phyloP scores from a whole-genome alignment of 768 basidiomycete genomes.

The Lentinula sp. region DNA sequence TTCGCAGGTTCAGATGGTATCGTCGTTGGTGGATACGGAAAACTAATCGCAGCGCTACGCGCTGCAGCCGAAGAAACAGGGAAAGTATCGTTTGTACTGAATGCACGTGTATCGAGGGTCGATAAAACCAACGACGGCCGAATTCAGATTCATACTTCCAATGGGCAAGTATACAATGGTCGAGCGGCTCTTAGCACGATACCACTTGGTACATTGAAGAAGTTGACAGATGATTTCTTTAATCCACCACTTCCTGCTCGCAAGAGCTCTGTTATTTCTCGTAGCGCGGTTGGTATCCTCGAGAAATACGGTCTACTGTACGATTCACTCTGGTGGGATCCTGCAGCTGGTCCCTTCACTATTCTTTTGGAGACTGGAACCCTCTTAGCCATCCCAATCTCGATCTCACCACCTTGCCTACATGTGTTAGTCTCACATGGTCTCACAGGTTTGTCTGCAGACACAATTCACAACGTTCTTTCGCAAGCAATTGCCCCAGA shows the following conservation, averaged over 20 bases:
- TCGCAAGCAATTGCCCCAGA: background rate
- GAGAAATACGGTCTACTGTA: constrained; percentile 3
- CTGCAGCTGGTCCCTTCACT: background rate
- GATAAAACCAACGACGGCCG: background rate
- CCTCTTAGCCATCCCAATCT: background rate
- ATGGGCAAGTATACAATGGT: background rate
- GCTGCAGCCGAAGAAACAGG: constrained; percentile 1
- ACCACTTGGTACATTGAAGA: constrained; percentile 3
- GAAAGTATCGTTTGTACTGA: background rate
- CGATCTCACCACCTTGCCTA: background rate
- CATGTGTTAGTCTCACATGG: background rate
- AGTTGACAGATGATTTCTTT: background rate
- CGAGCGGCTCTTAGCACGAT: constrained; percentile 3
- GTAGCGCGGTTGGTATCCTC: constrained; percentile 3
- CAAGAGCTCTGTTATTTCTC: background rate
- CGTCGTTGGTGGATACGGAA: constrained; percentile 4
- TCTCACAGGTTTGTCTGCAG: background rate
- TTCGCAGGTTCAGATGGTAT: constrained; percentile 5
- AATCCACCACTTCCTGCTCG: constrained; percentile 2
- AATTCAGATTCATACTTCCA: background rate
- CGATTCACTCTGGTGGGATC: constrained; percentile 5
- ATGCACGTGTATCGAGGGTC: background rate
- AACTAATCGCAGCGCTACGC: background rate
- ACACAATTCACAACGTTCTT: background rate
- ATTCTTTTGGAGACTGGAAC: background rate